Percentiles rank a stretch among this genome's conserved stretches.
These are phyloP conservation scores for Phytophthora fragariaefolia DNA, from an alignment of 352 stramenopile species.

Conservation along the genomic window DNA sequence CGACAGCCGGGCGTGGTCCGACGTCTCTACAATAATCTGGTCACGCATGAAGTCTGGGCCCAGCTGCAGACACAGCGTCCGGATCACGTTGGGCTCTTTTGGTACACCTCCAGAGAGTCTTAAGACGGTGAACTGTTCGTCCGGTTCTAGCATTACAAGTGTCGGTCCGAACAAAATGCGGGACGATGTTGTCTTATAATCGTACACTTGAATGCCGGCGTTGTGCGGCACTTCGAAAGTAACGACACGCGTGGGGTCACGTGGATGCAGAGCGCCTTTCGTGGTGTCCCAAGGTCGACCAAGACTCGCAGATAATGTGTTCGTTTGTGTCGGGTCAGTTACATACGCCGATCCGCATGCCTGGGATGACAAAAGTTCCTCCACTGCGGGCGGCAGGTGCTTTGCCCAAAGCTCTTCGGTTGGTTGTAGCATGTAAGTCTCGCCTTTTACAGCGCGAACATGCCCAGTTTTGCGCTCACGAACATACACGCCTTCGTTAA, in stretches of 20 bases:
- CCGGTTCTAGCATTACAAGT: conserved; percentile 80
- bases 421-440: conserved; percentile 86
- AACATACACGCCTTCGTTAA: conserved; percentile 85
- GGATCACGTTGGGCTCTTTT: conserved; percentile 83
- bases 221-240: conserved; percentile 88
- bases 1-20: conserved; percentile 73
- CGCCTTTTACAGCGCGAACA: conserved; percentile 72
- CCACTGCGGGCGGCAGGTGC: conserved; percentile 63
- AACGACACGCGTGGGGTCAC: conserved; percentile 72
- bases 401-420: conserved; percentile 83
- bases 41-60: conserved; percentile 87
- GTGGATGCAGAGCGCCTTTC: conserved; percentile 16
- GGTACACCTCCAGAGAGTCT: conserved; percentile 70
- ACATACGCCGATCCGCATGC: conserved; percentile 66
- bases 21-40: conserved; percentile 86
- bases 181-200: conserved; percentile 85
- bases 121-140: conserved; percentile 87
- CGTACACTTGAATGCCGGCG: conserved; percentile 82
- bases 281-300: conserved; percentile 18
- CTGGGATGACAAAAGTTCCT: conserved; percentile 68
- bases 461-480: conserved; percentile 80
- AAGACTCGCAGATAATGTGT: conserved; percentile 36
- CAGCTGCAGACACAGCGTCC: conserved; percentile 79
- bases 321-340: conserved; percentile 45
- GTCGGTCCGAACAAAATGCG: conserved; percentile 84